phyloP scores from a whole-genome alignment of 345 rosid genomes.

The Anacardium occidentale region DNA sequence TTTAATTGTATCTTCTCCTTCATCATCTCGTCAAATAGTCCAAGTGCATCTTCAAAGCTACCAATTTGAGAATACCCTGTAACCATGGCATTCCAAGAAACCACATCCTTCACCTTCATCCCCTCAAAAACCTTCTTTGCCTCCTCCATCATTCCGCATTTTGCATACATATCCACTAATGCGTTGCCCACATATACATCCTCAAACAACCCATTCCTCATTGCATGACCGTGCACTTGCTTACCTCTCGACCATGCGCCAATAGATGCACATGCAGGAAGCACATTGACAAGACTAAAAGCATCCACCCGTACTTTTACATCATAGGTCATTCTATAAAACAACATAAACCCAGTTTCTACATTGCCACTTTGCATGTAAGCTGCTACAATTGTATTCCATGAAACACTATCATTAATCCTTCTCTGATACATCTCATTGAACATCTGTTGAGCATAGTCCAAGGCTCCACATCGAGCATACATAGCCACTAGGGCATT shows the following conservation, averaged over 20 bases:
- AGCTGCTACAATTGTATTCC: conserved; percentile 68
- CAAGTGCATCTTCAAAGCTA: conserved; percentile 60
- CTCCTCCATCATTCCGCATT: conserved; percentile 62
- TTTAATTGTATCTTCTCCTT: conserved; percentile 53
- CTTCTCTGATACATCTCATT: conserved; percentile 51
- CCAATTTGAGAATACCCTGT: conserved; percentile 79
- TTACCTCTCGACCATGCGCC: conserved; percentile 44
- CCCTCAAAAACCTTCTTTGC: conserved; percentile 53
- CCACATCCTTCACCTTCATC: conserved; percentile 67
- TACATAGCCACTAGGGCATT: conserved; percentile 69
- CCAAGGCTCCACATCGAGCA: conserved; percentile 50
- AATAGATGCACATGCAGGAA: conserved; percentile 61
- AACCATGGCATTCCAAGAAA: conserved; percentile 89
- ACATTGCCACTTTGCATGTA: conserved; percentile 52
- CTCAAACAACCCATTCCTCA: conserved; percentile 48
- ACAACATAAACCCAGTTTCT: conserved; percentile 42
- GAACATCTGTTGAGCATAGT: conserved; percentile 59
- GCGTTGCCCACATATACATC: conserved; percentile 73
- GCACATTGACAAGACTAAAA: conserved; percentile 65
- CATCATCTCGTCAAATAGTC: conserved; percentile 58
- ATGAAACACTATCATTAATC: conserved; percentile 61
- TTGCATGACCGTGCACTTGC: conserved; percentile 55
- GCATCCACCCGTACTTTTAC: conserved; percentile 41
- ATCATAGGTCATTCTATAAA: conserved; percentile 46
- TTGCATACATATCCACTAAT: conserved; percentile 83